phyloP scores from a whole-genome alignment of 2,329 filamentous ascomycete genomes.

The Aspergillus calidoustus region DNA sequence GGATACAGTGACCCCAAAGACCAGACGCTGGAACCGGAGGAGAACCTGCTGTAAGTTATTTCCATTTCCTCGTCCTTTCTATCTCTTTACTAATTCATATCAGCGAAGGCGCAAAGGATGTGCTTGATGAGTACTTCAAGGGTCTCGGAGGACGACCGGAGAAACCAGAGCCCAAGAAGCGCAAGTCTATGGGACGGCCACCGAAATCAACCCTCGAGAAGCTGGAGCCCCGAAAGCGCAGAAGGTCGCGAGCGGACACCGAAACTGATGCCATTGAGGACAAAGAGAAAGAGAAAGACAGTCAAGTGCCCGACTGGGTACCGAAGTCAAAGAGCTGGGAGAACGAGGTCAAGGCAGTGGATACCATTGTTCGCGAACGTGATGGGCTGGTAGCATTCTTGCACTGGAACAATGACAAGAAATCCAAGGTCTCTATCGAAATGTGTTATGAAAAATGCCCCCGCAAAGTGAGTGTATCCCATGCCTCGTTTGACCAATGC shows the following conservation, averaged over 20 bases:
- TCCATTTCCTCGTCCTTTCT: not conserved
- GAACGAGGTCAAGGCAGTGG: constrained; percentile 44
- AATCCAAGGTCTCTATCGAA: constrained; percentile 46
- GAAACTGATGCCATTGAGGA: constrained; percentile 22
- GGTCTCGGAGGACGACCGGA: constrained; percentile 48
- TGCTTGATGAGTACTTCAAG: constrained; percentile 47
- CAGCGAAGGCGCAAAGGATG: constrained; percentile 46
- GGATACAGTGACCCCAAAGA: constrained; percentile 50
- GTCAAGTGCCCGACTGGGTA: constrained; percentile 38
- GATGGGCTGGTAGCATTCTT: constrained; percentile 46
- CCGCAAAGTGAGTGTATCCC: constrained; percentile 35
- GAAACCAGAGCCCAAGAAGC: constrained; percentile 35
- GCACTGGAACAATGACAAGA: constrained; percentile 51
- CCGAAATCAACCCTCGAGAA: constrained; percentile 30
- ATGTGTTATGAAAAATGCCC: constrained; percentile 51
- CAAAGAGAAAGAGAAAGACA: constrained; percentile 24
- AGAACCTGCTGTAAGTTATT: constrained; percentile 45
- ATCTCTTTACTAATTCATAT: constrained; percentile 24
- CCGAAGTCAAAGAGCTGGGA: constrained; percentile 51
- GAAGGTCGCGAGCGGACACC: constrained; percentile 30
- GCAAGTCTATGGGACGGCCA: constrained; percentile 39
- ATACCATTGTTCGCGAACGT: constrained; percentile 48
- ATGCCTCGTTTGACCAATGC: not conserved
- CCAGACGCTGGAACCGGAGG: constrained; percentile 52
- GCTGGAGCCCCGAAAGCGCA: constrained; percentile 33